Evolutionary conservation across 331 rosid genomes (phyloP).

Genomic region (Rosa hybrid): DNA sequence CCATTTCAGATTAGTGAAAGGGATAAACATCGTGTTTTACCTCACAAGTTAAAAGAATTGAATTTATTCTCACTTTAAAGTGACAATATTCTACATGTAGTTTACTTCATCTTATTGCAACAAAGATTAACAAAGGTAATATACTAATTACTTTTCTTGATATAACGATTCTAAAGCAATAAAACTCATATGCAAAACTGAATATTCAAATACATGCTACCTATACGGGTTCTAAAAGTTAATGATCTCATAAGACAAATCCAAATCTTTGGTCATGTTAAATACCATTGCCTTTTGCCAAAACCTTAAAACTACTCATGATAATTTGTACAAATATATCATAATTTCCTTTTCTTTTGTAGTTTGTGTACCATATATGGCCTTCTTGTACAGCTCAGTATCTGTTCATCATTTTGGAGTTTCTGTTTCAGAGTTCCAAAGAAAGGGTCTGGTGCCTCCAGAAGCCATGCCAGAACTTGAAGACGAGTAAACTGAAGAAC

Average conservation of each 20-base stretch:
- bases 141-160: too few species aligned
- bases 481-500: slow-evolving; percentile 25
- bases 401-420: slow-evolving; percentile 8
- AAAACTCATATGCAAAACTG: background rate
- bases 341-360: slow-evolving; percentile 4
- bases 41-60: too few species aligned
- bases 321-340: slow-evolving; percentile 3
- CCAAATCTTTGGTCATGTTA: background rate
- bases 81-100: too few species aligned
- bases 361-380: background rate
- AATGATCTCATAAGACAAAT: background rate
- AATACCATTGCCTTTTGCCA: background rate
- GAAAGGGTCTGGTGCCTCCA: slow-evolving; percentile 17
- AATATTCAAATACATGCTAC: background rate
- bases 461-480: slow-evolving; percentile 16
- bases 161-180: background rate
- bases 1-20: too few species aligned
- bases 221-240: background rate
- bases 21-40: background rate
- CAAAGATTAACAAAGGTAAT: too few species aligned
- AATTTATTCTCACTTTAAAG: background rate
- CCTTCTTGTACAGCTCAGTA: slow-evolving; percentile 9
- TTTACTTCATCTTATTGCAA: too few species aligned
- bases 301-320: background rate
- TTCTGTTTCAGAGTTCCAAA: slow-evolving; percentile 32